phyloP scores from a whole-genome alignment of 371 early-diverging fungal genomes.

The Syncephalis plumigaleata region DNA sequence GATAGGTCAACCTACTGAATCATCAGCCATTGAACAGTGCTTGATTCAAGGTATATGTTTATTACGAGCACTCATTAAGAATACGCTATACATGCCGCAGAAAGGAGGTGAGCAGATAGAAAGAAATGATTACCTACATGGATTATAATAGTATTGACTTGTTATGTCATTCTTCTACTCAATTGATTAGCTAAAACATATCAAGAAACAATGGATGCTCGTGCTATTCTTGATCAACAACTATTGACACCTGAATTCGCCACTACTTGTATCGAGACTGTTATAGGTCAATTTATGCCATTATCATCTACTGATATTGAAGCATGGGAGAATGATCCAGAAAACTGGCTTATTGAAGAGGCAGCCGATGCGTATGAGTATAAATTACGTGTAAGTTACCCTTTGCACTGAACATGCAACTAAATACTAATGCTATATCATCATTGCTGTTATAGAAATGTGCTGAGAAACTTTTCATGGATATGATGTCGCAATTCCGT shows the following conservation, averaged over 20 bases:
- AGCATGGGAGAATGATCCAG: conserved; percentile 75
- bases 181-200: too few species aligned
- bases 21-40: conserved; percentile 10
- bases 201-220: conserved; percentile 11
- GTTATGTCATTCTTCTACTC: too few species aligned
- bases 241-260: conserved; percentile 56
- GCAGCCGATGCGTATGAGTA: conserved; percentile 80
- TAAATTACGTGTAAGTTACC: conserved; percentile 49
- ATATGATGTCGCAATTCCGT: conserved; percentile 43
- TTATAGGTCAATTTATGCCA: conserved; percentile 59
- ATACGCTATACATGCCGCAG: background rate
- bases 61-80: background rate
- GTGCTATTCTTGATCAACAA: conserved; percentile 31
- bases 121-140: too few species aligned
- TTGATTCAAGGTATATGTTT: conserved; percentile 51
- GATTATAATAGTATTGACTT: too few species aligned
- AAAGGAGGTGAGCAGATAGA: conserved; percentile 7
- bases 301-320: conserved; percentile 47
- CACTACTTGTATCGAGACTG: conserved; percentile 31
- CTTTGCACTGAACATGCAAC: too few species aligned
- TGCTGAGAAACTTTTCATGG: conserved; percentile 70
- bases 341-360: conserved; percentile 61
- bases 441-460: conserved; percentile 30
- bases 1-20: conserved; percentile 4
- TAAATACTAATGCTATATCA: background rate